These are phyloP conservation scores for Eimeria necatrix DNA, from an alignment of 169 alveolate genomes.

Conservation along the genomic window DNA sequence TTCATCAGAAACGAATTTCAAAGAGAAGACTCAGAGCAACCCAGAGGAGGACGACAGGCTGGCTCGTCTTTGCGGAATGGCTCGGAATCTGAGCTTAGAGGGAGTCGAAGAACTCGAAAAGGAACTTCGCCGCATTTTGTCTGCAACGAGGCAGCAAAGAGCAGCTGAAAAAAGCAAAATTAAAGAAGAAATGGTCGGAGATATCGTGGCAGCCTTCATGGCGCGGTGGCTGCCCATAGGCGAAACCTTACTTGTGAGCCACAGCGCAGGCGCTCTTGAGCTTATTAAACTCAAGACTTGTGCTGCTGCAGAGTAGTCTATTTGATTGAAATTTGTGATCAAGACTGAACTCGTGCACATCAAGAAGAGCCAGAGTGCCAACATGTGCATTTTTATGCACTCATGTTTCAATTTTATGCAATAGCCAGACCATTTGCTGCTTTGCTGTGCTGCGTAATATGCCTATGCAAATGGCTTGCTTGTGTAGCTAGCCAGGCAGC, in stretches of 20 bases:
- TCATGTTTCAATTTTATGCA: no score
- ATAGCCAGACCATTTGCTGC: no score
- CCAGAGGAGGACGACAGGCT: not conserved
- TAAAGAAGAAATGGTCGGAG: constrained; percentile 94
- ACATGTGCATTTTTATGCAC: no score
- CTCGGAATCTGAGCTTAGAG: not conserved
- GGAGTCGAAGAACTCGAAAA: not conserved
- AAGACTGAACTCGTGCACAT: no score
- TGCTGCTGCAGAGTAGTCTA: no score
- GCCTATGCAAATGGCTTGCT: no score
- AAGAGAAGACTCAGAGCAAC: not conserved
- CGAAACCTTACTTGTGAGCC: constrained; percentile 89
- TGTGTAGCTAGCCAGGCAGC: no score
- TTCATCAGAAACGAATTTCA: no score
- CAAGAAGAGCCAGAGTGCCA: no score
- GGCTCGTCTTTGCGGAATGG: not conserved
- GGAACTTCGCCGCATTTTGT: not conserved
- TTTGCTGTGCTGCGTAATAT: no score
- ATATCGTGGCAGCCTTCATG: constrained; percentile 96
- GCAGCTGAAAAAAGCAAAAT: constrained; percentile 94
- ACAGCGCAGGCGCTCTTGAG: not conserved
- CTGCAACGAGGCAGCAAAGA: constrained; percentile 91
- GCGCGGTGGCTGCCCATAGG: constrained; percentile 98
- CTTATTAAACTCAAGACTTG: no score
- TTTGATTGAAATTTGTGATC: no score